Conservation (phyloP, 2,329 filamentous ascomycete genomes). For the Orbilia quercus region DNA sequence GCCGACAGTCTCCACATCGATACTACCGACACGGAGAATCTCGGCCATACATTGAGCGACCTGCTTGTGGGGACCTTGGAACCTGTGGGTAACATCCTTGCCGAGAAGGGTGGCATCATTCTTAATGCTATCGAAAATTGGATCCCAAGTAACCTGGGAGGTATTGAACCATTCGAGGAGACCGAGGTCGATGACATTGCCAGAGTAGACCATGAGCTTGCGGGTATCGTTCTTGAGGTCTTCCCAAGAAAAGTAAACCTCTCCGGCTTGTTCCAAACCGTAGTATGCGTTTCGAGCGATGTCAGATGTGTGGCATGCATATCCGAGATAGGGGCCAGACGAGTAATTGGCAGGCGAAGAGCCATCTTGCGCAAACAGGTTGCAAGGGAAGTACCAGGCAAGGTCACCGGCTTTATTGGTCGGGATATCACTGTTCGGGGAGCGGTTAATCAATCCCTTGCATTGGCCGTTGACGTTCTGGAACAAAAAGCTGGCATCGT, state of each 20-base stretch:
- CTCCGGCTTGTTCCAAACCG: conserved; percentile 74
- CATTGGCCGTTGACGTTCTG: conserved; percentile 98
- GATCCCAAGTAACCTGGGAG: conserved; percentile 78
- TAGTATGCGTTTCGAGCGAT: conserved; percentile 76
- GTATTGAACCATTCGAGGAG: conserved; percentile 90
- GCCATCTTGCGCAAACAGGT: conserved; percentile 90
- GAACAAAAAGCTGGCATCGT: conserved; percentile 96
- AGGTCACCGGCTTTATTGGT: conserved; percentile 78
- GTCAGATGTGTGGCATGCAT: conserved; percentile 84
- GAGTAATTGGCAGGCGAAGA: conserved; percentile 81
- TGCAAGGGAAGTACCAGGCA: conserved; percentile 98
- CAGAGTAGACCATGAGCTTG: conserved; percentile 93
- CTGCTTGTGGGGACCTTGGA: conserved; percentile 82
- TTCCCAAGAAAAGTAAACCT: conserved; percentile 96
- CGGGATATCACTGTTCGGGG: conserved; percentile 79
- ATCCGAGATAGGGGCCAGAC: conserved; percentile 76
- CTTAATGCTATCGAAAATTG: conserved; percentile 81
- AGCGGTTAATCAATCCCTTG: conserved; percentile 84
- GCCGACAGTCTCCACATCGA: conserved; percentile 94
- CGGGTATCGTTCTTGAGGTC: conserved; percentile 89
- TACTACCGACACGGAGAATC: conserved; percentile 93
- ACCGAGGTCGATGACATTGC: conserved; percentile 89
- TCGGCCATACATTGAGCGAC: conserved; percentile 88
- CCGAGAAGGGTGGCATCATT: conserved; percentile 78
- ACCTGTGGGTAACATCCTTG: conserved; percentile 87